Evolutionary conservation across 2,329 filamentous ascomycete species (phyloP).

Genomic region (Colletotrichum incanum): DNA sequence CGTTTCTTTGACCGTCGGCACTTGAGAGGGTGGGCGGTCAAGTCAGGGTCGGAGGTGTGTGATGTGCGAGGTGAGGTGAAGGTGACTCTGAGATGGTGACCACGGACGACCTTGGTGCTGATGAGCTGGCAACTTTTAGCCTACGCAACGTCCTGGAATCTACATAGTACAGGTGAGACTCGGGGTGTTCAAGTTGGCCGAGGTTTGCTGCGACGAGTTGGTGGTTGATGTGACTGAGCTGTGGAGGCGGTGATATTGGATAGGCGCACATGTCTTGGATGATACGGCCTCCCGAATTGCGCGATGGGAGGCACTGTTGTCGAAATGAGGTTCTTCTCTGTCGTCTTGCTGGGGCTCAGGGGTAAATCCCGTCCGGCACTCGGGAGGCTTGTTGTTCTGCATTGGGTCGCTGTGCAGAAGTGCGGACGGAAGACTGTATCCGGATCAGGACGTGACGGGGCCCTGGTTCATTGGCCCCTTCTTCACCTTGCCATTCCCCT

Average conservation of each 20-base stretch:
- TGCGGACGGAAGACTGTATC: neutral
- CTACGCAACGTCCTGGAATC: neutral
- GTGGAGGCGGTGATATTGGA: neutral
- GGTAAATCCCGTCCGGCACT: no score
- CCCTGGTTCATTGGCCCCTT: neutral
- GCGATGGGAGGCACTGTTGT: no score
- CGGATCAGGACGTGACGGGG: neutral
- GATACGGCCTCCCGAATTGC: no score
- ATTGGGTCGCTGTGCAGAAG: neutral
- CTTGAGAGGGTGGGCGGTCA: neutral
- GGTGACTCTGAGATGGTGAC: conserved; percentile 3
- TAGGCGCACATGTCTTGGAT: neutral
- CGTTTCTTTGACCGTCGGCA: neutral
- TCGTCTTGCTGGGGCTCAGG: no score
- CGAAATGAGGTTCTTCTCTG: neutral
- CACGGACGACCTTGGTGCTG: conserved; percentile 16
- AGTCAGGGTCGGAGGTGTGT: neutral
- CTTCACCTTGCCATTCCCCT: neutral
- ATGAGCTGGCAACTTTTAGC: conserved; percentile 10
- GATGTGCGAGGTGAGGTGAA: neutral
- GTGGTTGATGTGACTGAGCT: neutral
- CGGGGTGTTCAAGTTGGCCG: neutral
- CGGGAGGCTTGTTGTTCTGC: neutral
- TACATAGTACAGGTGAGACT: neutral
- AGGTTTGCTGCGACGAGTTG: neutral